Evolutionary conservation across 2,329 filamentous ascomycete genomes (phyloP).

Genomic region (Diaporthe nobilis): DNA sequence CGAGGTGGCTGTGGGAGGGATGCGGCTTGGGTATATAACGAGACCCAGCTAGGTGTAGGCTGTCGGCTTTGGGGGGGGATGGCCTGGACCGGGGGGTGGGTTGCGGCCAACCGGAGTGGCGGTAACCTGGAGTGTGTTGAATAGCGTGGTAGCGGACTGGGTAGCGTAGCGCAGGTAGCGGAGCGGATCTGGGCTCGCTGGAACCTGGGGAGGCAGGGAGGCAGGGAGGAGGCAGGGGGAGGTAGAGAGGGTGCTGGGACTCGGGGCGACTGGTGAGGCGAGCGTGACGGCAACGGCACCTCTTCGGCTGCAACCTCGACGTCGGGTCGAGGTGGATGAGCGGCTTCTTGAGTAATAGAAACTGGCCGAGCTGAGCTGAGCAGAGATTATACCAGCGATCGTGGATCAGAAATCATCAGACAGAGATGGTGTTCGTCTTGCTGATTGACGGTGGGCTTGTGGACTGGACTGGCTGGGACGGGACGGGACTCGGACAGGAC

Average conservation of each 20-base stretch:
- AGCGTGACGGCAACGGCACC: conserved; percentile 12
- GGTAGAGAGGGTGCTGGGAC: background rate
- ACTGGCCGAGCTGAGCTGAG: conserved; percentile 11
- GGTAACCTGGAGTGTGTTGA: conserved; percentile 24
- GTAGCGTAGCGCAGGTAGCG: conserved; percentile 21
- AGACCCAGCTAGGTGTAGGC: conserved; percentile 13
- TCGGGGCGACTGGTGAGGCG: conserved; percentile 8
- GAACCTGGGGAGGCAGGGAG: conserved; percentile 20
- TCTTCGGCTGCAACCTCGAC: conserved; percentile 27
- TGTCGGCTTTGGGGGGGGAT: conserved; percentile 17
- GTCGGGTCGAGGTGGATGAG: conserved; percentile 24
- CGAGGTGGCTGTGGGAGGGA: conserved; percentile 19
- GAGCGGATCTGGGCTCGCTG: conserved; percentile 25
- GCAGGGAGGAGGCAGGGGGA: background rate
- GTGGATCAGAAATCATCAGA: background rate
- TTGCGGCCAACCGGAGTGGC: conserved; percentile 27
- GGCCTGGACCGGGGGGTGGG: conserved; percentile 2
- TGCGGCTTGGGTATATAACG: conserved; percentile 36
- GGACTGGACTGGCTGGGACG: background rate
- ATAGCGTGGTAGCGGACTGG: conserved; percentile 25
- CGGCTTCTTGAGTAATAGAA: conserved; percentile 23
- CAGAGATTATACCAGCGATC: background rate
- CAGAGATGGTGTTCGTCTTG: background rate
- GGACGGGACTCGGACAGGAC: too few relatives aligned
- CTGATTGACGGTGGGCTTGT: background rate